A percentile compares a stretch with the other conserved stretches of the same genome.
phyloP scores from a whole-genome alignment of 2,329 filamentous ascomycete species.

The Diaporthe australafricana region DNA sequence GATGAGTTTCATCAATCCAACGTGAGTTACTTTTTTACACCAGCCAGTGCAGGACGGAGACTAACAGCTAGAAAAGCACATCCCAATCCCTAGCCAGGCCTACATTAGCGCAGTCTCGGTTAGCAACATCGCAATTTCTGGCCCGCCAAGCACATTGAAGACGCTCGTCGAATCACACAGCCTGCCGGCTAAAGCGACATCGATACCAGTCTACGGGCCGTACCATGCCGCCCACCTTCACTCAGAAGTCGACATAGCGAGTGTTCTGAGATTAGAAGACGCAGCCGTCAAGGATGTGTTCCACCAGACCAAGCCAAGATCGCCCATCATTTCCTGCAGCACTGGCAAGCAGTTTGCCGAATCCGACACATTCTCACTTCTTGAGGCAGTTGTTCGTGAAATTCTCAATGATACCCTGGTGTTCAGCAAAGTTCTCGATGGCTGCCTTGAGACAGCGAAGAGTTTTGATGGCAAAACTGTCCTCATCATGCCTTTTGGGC shows the following conservation, averaged over 20 bases:
- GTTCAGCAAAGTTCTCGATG: constrained; percentile 61
- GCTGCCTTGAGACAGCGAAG: constrained; percentile 57
- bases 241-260: constrained; percentile 54
- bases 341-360: constrained; percentile 57
- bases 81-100: constrained; percentile 57
- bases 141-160: constrained; percentile 62
- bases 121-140: constrained; percentile 64
- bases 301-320: constrained; percentile 56
- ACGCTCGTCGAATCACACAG: constrained; percentile 54
- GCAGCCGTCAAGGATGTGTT: constrained; percentile 52
- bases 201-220: constrained; percentile 66
- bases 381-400: constrained; percentile 57
- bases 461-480: constrained; percentile 53
- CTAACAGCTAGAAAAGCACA: constrained; percentile 46
- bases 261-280: constrained; percentile 58
- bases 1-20: constrained; percentile 68
- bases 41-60: neutral
- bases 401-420: constrained; percentile 62
- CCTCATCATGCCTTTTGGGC: constrained; percentile 62
- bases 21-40: constrained; percentile 48
- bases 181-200: constrained; percentile 56
- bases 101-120: constrained; percentile 66
- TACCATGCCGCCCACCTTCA: constrained; percentile 69
- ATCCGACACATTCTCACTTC: constrained; percentile 54
- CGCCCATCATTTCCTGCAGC: constrained; percentile 63